phyloP scores from a whole-genome alignment of 352 stramenopile genomes.

The Thalassiosira hispida region DNA sequence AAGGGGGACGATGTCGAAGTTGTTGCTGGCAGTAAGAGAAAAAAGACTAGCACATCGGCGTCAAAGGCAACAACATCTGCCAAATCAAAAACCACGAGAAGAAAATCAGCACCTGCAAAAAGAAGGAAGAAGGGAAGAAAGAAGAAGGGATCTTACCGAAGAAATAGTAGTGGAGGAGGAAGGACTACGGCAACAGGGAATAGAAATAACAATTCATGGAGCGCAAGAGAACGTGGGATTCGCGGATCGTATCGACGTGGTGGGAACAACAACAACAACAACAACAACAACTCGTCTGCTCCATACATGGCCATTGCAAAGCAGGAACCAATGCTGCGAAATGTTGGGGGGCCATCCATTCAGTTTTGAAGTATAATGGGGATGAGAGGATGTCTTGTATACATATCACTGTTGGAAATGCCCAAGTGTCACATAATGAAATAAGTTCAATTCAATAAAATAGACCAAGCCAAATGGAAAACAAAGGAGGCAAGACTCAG shows the following conservation, averaged over 20 bases:
- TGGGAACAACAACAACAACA: no score
- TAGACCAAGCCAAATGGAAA: no score
- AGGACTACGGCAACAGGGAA: neutral
- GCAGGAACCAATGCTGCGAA: constrained; percentile 48
- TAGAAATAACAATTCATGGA: constrained; percentile 39
- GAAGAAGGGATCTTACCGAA: constrained; percentile 2
- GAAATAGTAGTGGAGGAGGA: neutral
- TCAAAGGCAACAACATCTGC: constrained; percentile 1
- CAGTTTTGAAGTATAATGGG: constrained; percentile 50
- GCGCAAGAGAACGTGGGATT: constrained; percentile 43
- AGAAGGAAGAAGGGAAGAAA: constrained; percentile 7
- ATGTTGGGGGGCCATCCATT: constrained; percentile 47
- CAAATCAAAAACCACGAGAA: constrained; percentile 9
- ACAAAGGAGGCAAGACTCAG: no score
- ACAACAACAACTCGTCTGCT: no score
- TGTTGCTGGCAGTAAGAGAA: neutral
- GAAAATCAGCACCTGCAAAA: constrained; percentile 15
- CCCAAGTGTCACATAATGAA: no score
- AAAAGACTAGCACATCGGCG: constrained; percentile 2
- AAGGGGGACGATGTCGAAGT: neutral
- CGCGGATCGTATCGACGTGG: constrained; percentile 16
- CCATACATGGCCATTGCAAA: constrained; percentile 55
- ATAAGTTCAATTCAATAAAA: no score
- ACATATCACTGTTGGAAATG: no score
- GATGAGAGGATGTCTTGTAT: no score